Evolutionary conservation across 176 grass and related monocot species (phyloP), one percentile per base, ranked within the genome.

Genomic region (Saccharum officinarum): DNA sequence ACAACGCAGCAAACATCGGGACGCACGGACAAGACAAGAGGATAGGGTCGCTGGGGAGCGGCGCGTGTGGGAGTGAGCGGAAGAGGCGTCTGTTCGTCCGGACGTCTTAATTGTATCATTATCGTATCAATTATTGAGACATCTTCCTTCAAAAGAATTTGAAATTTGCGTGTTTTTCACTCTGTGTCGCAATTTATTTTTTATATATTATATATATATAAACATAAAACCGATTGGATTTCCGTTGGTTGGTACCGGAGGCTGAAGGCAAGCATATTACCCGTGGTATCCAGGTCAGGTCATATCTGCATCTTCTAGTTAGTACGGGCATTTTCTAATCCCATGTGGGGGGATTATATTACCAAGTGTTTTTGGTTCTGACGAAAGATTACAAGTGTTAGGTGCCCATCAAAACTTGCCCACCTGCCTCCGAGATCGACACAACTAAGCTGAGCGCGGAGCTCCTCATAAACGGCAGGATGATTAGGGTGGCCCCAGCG

Each of bases 221-320:
- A 45, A 45, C 45, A 38, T 71, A 42, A 71, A 41, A 7, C 49
- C 15, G 10, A 30, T 8, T 59, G 14, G 80, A 10, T 71, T 74
- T 50, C 7, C 50, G 44, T 57, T 1, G 5, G 79, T 57, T 70
- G 79, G 66, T 57, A 38, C 20, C 31, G 6, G 33, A 67, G 8
- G 44, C 25, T 33, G 9, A 22, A 40, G 15, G 55, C 26, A 62
- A 3, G 13, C 20, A 5, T 14, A 17, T 38, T 47, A 8, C 2
- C 67, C 67, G 67, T 11, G 8, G 34, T 57, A 82, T 57, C 66
- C n/a, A 28, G 79, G 47, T 82, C 34, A 50, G 80, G 67, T 26
- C 22, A 1, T 41, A 82, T 82, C 67, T 3, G 23, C 28, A 69
- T 82, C 49, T 7, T 26, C 28, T 22, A 30, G 23, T 4, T 46